A percentile compares a stretch with the other conserved stretches of the same genome.
Evolutionary conservation across 75 land plant genomes (phyloP).

Genomic region (Pinus tabuliformis): DNA sequence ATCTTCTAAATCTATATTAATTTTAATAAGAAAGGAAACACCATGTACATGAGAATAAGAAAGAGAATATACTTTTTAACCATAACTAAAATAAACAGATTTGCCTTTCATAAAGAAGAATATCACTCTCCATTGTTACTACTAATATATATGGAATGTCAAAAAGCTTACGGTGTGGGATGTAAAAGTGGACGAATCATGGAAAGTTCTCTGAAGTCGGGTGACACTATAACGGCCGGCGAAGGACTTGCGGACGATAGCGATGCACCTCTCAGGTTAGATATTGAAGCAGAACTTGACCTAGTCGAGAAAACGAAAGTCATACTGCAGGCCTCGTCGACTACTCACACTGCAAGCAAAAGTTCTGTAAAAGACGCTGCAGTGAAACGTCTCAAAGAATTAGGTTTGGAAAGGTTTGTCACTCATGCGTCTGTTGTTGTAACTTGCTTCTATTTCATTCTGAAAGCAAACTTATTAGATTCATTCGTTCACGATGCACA

Average conservation of each 20-base stretch:
- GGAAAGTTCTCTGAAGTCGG: background rate
- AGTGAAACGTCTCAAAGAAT: slow-evolving; percentile 22
- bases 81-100: background rate
- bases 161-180: background rate
- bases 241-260: too few species aligned
- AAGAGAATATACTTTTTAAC: background rate
- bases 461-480: background rate
- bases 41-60: too few species aligned
- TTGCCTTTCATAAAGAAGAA: too few species aligned
- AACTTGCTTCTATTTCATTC: background rate
- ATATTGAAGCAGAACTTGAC: background rate
- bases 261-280: background rate
- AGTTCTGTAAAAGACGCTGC: background rate
- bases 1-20: too few species aligned
- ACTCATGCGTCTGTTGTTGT: background rate
- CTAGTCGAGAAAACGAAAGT: background rate
- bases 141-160: background rate
- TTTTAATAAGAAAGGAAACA: too few species aligned
- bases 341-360: too few species aligned
- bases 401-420: slow-evolving; percentile 34
- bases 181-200: background rate
- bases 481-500: background rate
- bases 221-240: background rate
- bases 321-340: too few species aligned
- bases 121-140: background rate